Evolutionary conservation across 768 basidiomycete genomes (phyloP).

Genomic region (Mycena rebaudengoi): DNA sequence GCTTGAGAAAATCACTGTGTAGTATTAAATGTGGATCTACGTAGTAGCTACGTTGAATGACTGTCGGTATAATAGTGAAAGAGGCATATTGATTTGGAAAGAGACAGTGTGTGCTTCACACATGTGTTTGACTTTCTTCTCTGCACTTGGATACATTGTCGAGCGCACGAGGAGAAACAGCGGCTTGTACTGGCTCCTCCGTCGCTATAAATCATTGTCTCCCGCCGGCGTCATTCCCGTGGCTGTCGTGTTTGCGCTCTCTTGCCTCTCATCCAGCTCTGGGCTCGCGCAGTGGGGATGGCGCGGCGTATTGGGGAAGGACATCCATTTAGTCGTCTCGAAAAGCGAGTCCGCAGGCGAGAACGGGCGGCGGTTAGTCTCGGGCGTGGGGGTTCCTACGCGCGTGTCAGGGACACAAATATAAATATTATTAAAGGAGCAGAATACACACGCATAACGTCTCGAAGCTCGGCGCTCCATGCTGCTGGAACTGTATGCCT

Average conservation of each 20-base stretch:
- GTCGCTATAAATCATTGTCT: too few species aligned
- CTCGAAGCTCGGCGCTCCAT: conserved; percentile 20
- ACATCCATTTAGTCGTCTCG: conserved; percentile 41
- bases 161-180: conserved; percentile 67
- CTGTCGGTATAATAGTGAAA: too few species aligned
- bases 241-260: conserved; percentile 44
- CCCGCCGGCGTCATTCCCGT: too few species aligned
- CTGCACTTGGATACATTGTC: too few species aligned
- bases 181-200: conserved; percentile 52
- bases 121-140: too few species aligned
- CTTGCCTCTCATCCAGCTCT: conserved; percentile 52
- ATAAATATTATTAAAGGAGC: too few species aligned
- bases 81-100: too few species aligned
- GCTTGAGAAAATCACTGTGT: too few species aligned
- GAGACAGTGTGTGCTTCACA: too few species aligned
- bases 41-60: too few species aligned
- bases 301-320: conserved; percentile 38
- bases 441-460: conserved; percentile 28
- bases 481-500: conserved; percentile 10
- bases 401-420: conserved; percentile 1
- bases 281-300: conserved; percentile 49
- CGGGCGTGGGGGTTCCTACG: conserved; percentile 53
- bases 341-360: conserved; percentile 50
- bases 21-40: too few species aligned
- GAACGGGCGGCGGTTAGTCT: conserved; percentile 52